phyloP scores from a whole-genome alignment of 305 asterid species.

The Nicotiana rustica region DNA sequence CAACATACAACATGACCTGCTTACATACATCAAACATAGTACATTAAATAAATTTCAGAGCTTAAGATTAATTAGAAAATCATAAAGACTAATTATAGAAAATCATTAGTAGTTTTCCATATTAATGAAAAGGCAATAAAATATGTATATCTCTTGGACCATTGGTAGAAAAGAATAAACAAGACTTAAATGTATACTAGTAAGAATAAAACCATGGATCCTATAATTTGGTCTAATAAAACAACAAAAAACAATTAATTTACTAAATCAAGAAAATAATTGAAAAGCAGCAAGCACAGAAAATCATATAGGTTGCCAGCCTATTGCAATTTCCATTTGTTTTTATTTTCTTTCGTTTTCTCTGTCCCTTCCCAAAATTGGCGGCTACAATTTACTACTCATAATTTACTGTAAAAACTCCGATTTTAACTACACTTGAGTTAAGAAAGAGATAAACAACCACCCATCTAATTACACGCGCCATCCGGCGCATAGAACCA shows the following conservation, averaged over 20 bases:
- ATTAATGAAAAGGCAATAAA: too few species aligned
- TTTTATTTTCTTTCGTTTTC: background rate
- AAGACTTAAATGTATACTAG: too few species aligned
- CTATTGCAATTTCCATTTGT: conserved; percentile 17
- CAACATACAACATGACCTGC: background rate
- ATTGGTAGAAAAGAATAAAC: too few species aligned
- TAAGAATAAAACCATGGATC: conserved; percentile 10
- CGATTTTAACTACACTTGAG: background rate
- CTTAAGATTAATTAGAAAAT: background rate
- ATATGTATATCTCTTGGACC: too few species aligned
- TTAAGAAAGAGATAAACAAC: background rate
- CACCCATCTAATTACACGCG: background rate
- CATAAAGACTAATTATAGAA: too few species aligned
- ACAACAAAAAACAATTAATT: background rate
- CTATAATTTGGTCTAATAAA: background rate
- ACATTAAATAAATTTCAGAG: background rate
- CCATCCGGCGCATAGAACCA: background rate
- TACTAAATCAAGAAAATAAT: background rate
- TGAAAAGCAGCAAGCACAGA: background rate
- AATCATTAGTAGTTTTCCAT: too few species aligned
- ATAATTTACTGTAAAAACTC: background rate
- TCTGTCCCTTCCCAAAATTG: conserved; percentile 12
- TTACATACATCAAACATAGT: background rate
- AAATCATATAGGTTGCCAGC: background rate
- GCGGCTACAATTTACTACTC: conserved; percentile 8